A percentile compares a stretch with the other conserved stretches of the same genome.
These are phyloP conservation scores for Noccaea caerulescens DNA, from an alignment of 345 rosid genomes.

Conservation along the genomic window DNA sequence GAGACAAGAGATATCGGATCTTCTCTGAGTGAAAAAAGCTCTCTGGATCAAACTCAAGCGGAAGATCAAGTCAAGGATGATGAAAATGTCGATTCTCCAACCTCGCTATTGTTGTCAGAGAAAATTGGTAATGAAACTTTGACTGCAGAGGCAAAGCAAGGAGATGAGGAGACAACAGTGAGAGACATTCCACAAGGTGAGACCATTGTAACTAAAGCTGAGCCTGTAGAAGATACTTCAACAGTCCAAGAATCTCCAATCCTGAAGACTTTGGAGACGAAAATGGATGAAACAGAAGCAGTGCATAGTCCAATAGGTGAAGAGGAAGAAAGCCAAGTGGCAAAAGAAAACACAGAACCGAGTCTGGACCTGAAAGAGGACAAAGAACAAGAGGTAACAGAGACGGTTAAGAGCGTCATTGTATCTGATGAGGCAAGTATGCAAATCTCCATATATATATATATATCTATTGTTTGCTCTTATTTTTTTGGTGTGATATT, in stretches of 20 bases:
- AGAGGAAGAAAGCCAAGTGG: conserved; percentile 11
- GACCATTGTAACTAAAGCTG: conserved; percentile 20
- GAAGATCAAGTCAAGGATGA: conserved; percentile 11
- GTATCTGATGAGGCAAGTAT: conserved; percentile 51
- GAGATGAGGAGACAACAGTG: not conserved
- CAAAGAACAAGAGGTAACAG: conserved; percentile 37
- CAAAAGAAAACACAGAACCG: conserved; percentile 1
- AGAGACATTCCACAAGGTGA: conserved; percentile 23
- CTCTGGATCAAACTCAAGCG: not conserved
- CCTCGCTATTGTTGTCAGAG: not conserved
- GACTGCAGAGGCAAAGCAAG: not conserved
- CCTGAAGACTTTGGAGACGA: conserved; percentile 7
- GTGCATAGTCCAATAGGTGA: not conserved
- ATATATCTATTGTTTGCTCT: not conserved
- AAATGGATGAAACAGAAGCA: conserved; percentile 1
- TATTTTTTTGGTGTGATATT: not conserved
- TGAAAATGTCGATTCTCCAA: not conserved
- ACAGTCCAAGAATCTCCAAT: conserved; percentile 6
- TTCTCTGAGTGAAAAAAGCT: not conserved
- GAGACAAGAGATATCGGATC: not conserved
- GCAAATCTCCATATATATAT: not conserved
- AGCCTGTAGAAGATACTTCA: conserved; percentile 23
- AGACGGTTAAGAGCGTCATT: conserved; percentile 39
- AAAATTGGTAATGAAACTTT: not conserved
- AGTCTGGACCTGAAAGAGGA: conserved; percentile 15